Evolutionary conservation across 2,329 filamentous ascomycete genomes (phyloP).

Genomic region (Lecanoromycetidae sp.): DNA sequence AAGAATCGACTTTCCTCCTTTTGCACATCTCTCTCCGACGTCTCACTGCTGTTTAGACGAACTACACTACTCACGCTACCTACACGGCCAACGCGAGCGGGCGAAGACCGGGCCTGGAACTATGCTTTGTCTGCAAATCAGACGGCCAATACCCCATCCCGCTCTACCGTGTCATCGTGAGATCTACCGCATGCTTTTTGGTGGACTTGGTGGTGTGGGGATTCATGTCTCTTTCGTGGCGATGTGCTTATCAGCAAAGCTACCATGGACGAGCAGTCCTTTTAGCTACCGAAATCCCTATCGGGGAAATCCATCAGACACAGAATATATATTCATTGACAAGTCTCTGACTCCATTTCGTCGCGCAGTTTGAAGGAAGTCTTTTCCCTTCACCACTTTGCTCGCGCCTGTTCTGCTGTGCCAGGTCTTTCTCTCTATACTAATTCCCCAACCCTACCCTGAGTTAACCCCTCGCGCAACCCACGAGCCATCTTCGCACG

Average conservation of each 20-base stretch:
- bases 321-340: not conserved
- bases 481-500: constrained; percentile 3
- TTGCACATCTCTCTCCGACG: not conserved
- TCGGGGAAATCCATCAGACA: constrained; percentile 14
- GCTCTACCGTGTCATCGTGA: not conserved
- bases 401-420: not conserved
- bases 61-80: not conserved
- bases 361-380: not conserved
- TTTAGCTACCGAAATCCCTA: not conserved
- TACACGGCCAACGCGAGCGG: not conserved
- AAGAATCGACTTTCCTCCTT: not conserved
- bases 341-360: constrained; percentile 3
- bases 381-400: not conserved
- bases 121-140: not conserved
- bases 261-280: not conserved
- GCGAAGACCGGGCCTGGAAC: constrained; percentile 2
- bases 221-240: too few species aligned
- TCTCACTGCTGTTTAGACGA: not conserved
- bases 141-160: not conserved
- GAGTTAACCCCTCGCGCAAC: constrained; percentile 13
- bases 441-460: not conserved
- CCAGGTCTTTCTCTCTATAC: not conserved
- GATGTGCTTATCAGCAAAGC: constrained; percentile 8
- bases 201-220: too few species aligned
- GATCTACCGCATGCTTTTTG: constrained; percentile 1